Percentiles rank a stretch among this genome's conserved stretches.
These are phyloP conservation scores for Ceriops decandra DNA, from an alignment of 345 rosid species.

Conservation along the genomic window DNA sequence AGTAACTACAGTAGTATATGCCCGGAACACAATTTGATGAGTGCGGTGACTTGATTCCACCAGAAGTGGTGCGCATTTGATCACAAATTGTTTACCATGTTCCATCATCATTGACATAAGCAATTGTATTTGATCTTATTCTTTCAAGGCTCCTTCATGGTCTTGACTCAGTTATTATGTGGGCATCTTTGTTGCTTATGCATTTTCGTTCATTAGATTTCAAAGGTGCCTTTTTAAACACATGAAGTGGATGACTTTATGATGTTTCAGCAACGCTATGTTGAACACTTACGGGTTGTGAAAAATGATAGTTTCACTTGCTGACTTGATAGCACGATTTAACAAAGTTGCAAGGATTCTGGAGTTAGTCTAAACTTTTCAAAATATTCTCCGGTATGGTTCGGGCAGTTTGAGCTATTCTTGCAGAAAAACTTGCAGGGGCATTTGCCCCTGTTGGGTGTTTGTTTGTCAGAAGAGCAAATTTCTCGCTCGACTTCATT, in stretches of 20 bases:
- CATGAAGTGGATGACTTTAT: neutral
- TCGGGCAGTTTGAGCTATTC: no score
- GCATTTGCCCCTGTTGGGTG: no score
- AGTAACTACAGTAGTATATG: no score
- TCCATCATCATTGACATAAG: neutral
- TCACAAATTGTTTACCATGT: neutral
- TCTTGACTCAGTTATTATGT: neutral
- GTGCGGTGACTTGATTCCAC: neutral
- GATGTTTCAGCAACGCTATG: neutral
- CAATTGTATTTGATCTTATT: neutral
- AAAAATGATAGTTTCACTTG: neutral
- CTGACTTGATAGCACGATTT: neutral
- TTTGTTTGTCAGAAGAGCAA: no score
- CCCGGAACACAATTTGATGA: neutral
- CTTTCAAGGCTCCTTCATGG: neutral
- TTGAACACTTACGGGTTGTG: neutral
- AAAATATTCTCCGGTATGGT: no score
- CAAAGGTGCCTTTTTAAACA: neutral
- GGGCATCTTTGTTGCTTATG: neutral
- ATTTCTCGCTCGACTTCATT: no score
- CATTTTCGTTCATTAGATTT: neutral
- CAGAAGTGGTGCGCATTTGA: neutral
- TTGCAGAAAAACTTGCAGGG: no score
- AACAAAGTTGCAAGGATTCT: neutral
- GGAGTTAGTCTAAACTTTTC: neutral